Percentiles rank a stretch among this genome's conserved stretches.
Conservation (phyloP, 371 early-diverging fungal species). For the Syncephalastrum contaminatum region DNA sequence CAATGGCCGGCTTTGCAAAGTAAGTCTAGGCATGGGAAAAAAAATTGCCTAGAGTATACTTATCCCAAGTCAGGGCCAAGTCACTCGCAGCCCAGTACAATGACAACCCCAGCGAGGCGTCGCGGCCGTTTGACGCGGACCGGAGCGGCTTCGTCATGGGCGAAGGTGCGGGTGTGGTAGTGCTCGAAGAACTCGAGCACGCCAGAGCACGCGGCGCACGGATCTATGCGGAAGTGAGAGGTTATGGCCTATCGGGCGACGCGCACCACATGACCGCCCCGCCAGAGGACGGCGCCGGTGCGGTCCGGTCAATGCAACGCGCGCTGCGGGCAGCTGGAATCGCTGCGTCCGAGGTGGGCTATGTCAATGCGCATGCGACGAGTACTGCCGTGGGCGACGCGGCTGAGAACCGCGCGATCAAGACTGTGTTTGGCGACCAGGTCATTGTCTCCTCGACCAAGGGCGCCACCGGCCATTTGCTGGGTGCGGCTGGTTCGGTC, state of each 20-base stretch:
- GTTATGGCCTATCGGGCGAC: constrained; percentile 93
- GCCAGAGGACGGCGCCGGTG: constrained; percentile 83
- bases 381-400: constrained; percentile 83
- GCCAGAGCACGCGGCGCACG: constrained; percentile 81
- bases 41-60: too few species aligned
- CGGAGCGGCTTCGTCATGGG: constrained; percentile 95
- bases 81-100: constrained; percentile 81
- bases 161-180: constrained; percentile 91
- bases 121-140: constrained; percentile 87
- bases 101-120: constrained; percentile 71
- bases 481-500: constrained; percentile 95
- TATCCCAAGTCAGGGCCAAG: constrained; percentile 68
- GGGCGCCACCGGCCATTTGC: constrained; percentile 88
- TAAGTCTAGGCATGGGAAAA: constrained; percentile 17
- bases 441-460: constrained; percentile 88
- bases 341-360: constrained; percentile 66
- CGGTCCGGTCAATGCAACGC: constrained; percentile 80
- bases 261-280: constrained; percentile 95
- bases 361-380: constrained; percentile 96
- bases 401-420: constrained; percentile 82
- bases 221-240: constrained; percentile 88
- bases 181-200: constrained; percentile 91
- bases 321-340: constrained; percentile 70
- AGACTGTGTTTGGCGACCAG: constrained; percentile 64
- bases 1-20: constrained; percentile 89